Evolutionary conservation across 2,329 filamentous ascomycete species (phyloP).

Genomic region (Fusarium sp.): DNA sequence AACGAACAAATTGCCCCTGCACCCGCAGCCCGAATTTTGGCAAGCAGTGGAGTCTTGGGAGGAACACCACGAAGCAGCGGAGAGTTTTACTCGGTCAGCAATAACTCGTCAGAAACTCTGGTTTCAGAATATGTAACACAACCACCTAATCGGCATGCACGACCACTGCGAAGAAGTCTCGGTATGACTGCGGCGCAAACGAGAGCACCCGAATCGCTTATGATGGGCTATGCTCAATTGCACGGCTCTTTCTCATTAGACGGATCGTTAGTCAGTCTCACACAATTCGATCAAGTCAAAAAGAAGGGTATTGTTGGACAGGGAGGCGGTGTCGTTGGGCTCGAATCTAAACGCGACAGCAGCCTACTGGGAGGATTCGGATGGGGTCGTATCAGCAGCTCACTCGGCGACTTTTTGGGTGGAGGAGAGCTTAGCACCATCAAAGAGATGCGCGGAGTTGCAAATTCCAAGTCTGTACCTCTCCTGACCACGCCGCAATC

Average conservation of each 20-base stretch:
- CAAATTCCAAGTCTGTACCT: constrained; percentile 87
- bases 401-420: constrained; percentile 87
- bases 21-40: constrained; percentile 76
- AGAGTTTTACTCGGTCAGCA: constrained; percentile 95
- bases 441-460: constrained; percentile 91
- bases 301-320: constrained; percentile 90
- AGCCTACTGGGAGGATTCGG: constrained; percentile 86
- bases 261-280: constrained; percentile 88
- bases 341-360: constrained; percentile 80
- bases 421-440: constrained; percentile 90
- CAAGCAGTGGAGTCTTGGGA: constrained; percentile 76
- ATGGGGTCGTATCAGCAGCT: constrained; percentile 89
- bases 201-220: constrained; percentile 78
- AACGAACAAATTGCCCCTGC: constrained; percentile 69
- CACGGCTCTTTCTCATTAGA: constrained; percentile 93
- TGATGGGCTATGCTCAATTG: constrained; percentile 98
- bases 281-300: constrained; percentile 95
- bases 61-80: constrained; percentile 90
- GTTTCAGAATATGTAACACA: constrained; percentile 86
- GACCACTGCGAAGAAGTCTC: constrained; percentile 60
- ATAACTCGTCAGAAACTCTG: constrained; percentile 92
- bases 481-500: constrained; percentile 95
- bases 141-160: constrained; percentile 46
- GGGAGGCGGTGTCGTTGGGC: constrained; percentile 84
- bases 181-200: constrained; percentile 57